phyloP scores from a whole-genome alignment of 345 rosid species.

The Arabis hirsuta region DNA sequence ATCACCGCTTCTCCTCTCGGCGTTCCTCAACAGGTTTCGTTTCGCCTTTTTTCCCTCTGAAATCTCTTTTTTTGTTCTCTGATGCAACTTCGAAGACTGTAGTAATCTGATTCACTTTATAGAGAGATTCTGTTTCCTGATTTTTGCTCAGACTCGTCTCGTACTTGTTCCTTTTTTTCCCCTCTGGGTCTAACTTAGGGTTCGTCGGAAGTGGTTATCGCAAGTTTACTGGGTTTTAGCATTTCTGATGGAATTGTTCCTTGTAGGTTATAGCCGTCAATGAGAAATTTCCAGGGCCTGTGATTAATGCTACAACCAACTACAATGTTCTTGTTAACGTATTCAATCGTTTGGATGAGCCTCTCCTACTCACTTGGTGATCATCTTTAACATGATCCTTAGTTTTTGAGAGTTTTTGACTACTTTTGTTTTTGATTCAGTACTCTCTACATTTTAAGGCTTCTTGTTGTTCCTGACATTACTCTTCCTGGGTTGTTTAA shows the following conservation, averaged over 20 bases:
- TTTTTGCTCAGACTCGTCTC: not conserved
- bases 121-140: not conserved
- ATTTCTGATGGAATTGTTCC: slow-evolving; percentile 2
- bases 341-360: slow-evolving; percentile 67
- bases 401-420: not conserved
- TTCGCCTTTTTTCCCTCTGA: not conserved
- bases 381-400: not conserved
- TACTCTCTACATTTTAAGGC: not conserved
- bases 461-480: not conserved
- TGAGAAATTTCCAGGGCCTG: slow-evolving; percentile 76
- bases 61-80: slow-evolving; percentile 3
- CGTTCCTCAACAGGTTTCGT: slow-evolving; percentile 77
- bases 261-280: slow-evolving; percentile 84
- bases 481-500: too few species aligned
- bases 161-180: not conserved
- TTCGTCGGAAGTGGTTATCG: slow-evolving; percentile 3
- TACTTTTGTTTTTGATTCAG: slow-evolving; percentile 3
- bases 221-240: not conserved
- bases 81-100: not conserved
- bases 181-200: slow-evolving; percentile 1
- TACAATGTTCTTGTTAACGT: slow-evolving; percentile 71
- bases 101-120: slow-evolving; percentile 10
- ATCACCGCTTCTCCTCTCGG: slow-evolving; percentile 82
- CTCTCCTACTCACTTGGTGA: slow-evolving; percentile 85
- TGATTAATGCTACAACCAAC: slow-evolving; percentile 74